Conservation (phyloP, 257 asterid species). For the Avicennia marina region DNA sequence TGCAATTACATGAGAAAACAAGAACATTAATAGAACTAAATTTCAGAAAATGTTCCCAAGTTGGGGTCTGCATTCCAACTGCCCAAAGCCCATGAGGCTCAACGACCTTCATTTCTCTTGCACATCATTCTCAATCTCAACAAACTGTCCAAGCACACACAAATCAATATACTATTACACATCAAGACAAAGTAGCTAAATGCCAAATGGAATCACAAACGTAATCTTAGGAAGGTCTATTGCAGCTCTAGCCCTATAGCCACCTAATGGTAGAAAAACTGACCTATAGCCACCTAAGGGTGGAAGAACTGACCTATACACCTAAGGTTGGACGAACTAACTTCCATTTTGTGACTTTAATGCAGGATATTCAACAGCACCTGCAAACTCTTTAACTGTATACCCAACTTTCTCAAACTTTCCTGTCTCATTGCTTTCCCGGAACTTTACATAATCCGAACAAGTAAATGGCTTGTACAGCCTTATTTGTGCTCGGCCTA, state of each 20-base stretch:
- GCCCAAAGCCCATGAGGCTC: no score
- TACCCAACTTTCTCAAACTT: constrained; percentile 72
- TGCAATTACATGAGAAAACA: constrained; percentile 17
- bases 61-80: no score
- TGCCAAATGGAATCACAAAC: constrained; percentile 13
- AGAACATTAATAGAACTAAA: no score
- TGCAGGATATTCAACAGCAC: constrained; percentile 18
- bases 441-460: constrained; percentile 49
- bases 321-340: constrained; percentile 8
- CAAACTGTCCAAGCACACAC: constrained; percentile 12
- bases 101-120: constrained; percentile 10
- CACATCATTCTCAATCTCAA: constrained; percentile 25
- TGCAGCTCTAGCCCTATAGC: constrained; percentile 10
- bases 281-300: no score
- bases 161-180: constrained; percentile 14
- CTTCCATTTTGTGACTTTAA: constrained; percentile 8
- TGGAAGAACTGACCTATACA: no score
- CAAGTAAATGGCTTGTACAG: constrained; percentile 51
- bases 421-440: constrained; percentile 57
- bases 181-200: constrained; percentile 6
- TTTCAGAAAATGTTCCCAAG: no score
- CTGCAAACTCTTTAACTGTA: constrained; percentile 67
- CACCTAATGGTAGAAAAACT: no score
- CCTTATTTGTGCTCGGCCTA: constrained; percentile 33
- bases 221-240: constrained; percentile 9